Base-by-base conservation (phyloP, 208 protist species). In the Wallacemonas rigidus region DNA sequence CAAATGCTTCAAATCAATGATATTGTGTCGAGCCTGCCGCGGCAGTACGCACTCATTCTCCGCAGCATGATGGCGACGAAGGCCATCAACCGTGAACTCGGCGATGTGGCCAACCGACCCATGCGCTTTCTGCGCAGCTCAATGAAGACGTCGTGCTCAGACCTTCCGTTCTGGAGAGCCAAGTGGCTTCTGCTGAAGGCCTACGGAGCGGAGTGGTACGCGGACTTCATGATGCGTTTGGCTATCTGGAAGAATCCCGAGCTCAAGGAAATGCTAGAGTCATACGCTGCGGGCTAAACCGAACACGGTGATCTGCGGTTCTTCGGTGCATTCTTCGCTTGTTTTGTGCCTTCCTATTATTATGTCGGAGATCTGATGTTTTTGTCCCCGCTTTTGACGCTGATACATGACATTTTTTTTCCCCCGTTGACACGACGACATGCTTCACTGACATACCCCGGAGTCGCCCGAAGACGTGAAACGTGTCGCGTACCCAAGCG, bases 61-160 rank as follows among this genome's bases (percentile, higher is more conserved):
- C 87, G 92, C n/a, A 92, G 81, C 70, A 92, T 95, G 58, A 94
- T 94, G 81, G 90, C 92, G 8, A 87, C 83, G 36, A 94, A 94
- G 76, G 90, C 90, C 1, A 94, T 97, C 44, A 94, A 94, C 70
- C 83, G 83, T 15, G 88, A 95, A 72, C 75, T 97, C 15, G 80
- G 82, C 60, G 81, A 92, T 17, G 80, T 80, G 35, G 89, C 85
- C 11, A 93, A 93, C 71, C 73, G 90, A 1, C 88, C 86, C n/a
- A 70, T 92, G 71, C 83, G 88, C 39, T 88, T 97, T 75, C 67
- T 96, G 71, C 83, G 79, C n/a, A 93, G 92, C 75, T 94, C 92
- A 1, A 68, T 91, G 44, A 53, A 65, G 26, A 85, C 83, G 2
- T 83, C 87, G 15, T 70, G 76, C 72, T 75, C 77, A 63, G 68